Base-by-base conservation (phyloP, 345 rosid species). In the Psidium guajava region DNA sequence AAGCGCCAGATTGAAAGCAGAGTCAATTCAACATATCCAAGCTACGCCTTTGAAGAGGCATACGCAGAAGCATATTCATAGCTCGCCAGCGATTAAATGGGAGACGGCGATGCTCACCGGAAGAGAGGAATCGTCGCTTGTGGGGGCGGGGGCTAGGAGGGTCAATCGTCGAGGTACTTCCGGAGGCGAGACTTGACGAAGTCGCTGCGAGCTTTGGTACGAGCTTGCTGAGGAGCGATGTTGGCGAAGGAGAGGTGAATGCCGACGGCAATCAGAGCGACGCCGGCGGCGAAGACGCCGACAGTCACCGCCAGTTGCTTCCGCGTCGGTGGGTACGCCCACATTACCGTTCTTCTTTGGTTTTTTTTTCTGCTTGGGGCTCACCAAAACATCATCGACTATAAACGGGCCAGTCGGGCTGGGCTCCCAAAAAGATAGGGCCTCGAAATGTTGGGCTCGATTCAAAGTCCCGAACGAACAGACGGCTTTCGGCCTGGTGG, bases 211-310 rank as follows among this genome's bases (percentile, higher is more conserved):
- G 95, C 96, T 88, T 93, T 90, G 84, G 87, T 87, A 32, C 95
- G 94, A 84, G 90, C 95, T 92, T 96, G 95, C 86, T 93, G 96
- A n/a, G 98, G 95, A 59, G 87, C 93, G 32, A 95, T 54, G 64
- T 96, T 95, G 58, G 74, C 92, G 40, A 90, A 87, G 98, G 98
- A 94, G 13, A 92, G 91, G 88, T 94, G 90, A 58, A 96, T 93
- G 54, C 98, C 97, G 74, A 82, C 91, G 51, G 90, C 85, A 27
- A 89, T 87, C 22, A 95, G 88, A 42, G 94, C 87, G 74, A 87
- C 91, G 2, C 97, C 96, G 90, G 90, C 84, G 87, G 91, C 18
- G 74, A 91, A 88, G 83, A 92, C 81, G 1, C 85, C 91, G 9
- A 90, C 83, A 9, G 95, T 91, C 69, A 88, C 89, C 40, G 89